Conservation (phyloP, 108 stramenopile species). For the Stephanodiscus triporus region DNA sequence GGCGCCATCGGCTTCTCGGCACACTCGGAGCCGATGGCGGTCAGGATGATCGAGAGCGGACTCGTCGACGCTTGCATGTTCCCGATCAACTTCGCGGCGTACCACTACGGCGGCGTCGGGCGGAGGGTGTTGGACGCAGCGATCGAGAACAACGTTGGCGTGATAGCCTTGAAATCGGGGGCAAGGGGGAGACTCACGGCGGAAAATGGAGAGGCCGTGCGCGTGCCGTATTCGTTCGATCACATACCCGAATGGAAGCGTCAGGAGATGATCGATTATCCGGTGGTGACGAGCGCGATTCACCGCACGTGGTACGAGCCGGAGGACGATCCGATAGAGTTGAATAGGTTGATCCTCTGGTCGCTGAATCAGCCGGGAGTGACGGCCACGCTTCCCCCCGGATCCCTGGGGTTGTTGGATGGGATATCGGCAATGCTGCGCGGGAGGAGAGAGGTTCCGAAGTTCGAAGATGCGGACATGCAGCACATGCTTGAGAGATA, state of each 20-base stretch:
- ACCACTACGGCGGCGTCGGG: slow-evolving; percentile 45
- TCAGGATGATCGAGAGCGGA: slow-evolving; percentile 45
- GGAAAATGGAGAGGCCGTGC: slow-evolving; percentile 28
- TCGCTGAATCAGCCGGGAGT: slow-evolving; percentile 47
- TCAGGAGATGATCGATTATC: slow-evolving; percentile 49
- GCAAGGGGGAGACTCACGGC: slow-evolving; percentile 33
- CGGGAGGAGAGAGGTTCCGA: slow-evolving; percentile 35
- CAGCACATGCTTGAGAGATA: slow-evolving; percentile 45
- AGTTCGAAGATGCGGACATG: slow-evolving; percentile 35
- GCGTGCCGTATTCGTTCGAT: slow-evolving; percentile 30
- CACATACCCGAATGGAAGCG: slow-evolving; percentile 57
- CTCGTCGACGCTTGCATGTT: slow-evolving; percentile 51
- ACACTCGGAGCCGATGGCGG: slow-evolving; percentile 41
- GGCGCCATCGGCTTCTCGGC: slow-evolving; percentile 48
- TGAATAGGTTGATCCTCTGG: slow-evolving; percentile 43
- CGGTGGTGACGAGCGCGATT: slow-evolving; percentile 27
- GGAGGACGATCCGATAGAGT: slow-evolving; percentile 40
- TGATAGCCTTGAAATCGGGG: slow-evolving; percentile 45
- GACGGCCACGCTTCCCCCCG: slow-evolving; percentile 38
- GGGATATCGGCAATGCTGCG: slow-evolving; percentile 33
- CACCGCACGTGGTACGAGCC: slow-evolving; percentile 56
- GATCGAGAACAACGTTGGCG: slow-evolving; percentile 34
- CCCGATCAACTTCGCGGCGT: slow-evolving; percentile 47
- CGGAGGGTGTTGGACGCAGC: slow-evolving; percentile 44
- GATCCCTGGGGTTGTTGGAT: slow-evolving; percentile 35